Evolutionary conservation across 768 basidiomycete species (phyloP), one percentile per base, ranked within the genome.

Genomic region (Boletus huronensis): DNA sequence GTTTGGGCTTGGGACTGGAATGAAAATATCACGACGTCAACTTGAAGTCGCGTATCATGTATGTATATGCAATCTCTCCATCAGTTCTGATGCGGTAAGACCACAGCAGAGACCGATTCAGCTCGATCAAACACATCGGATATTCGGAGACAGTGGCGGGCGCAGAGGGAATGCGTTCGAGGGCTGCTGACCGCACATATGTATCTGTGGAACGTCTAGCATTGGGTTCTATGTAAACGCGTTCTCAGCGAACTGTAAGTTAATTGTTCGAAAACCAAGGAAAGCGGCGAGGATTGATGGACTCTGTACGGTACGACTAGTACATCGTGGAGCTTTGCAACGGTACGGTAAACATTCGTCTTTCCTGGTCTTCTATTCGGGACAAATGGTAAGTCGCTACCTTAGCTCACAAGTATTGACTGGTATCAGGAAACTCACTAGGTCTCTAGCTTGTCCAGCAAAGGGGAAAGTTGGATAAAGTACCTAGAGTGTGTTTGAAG

Each of bases 101-200:
- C 40, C 34, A 52, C 50, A 52, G 61, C 46, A 32, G 40, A 48
- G 25, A 53, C 55, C 53, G 25, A 50, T 46, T 57, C 44, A 34
- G 50, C 51, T 58, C 42, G 44, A 55, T 63, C 55, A 58, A 54
- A 67, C 58, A 58, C 62, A 45, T 62, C 64, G 53, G 53, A 40
- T 58, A 48, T 52, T 40, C 44, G 40, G 53, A 40, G 32, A 32
- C 40, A n/a, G 32, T 36, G 38, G 50, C 36, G 21, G 38, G 48
- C 19, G 40, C 28, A 6, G 19, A 44, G 39, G 26, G 47, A 32
- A 52, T 13, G 47, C 28, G 49, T 13, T 47, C 41, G 43, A n/a
- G n/a, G n/a, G 14, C 42, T 16, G 17, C n/a, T 25, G 48, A 47
- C 40, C 46, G 16, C 48, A n/a, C n/a, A n/a, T n/a, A 28, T 16